These are phyloP conservation scores for Rhodomyrtus psidioides DNA, from an alignment of 441 rosid genomes.

Conservation along the genomic window DNA sequence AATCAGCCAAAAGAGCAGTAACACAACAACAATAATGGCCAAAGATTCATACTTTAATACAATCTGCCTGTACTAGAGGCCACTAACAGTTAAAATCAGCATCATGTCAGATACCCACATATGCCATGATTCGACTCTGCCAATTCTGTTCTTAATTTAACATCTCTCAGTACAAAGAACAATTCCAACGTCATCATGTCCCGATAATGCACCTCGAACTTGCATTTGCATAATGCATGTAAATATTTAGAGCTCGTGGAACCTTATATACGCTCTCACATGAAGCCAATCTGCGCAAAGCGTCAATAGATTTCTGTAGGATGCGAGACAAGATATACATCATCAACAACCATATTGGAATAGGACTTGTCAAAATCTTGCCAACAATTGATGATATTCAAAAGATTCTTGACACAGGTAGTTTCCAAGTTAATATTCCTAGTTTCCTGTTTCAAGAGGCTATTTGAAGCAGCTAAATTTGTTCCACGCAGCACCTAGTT, in stretches of 20 bases:
- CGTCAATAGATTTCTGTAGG: not conserved
- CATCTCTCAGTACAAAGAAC: not conserved
- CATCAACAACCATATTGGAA: not conserved
- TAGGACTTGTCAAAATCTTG: not conserved
- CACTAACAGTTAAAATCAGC: not conserved
- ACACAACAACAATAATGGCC: not conserved
- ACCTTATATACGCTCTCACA: not conserved
- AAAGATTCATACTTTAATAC: not conserved
- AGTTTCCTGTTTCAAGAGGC: not conserved
- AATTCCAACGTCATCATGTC: not conserved
- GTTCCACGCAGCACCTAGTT: constrained; percentile 9
- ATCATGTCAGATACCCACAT: not conserved
- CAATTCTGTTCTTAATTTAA: not conserved
- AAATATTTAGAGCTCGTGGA: not conserved
- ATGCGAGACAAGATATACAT: not conserved
- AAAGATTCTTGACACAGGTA: not conserved
- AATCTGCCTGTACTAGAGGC: not conserved
- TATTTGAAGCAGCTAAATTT: not conserved
- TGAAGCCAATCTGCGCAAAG: not conserved
- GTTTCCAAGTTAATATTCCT: not conserved
- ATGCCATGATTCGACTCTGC: not conserved
- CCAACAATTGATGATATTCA: not conserved
- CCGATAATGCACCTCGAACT: not conserved
- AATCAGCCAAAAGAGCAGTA: not conserved
- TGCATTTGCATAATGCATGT: not conserved